Percentiles rank a stretch among this genome's conserved stretches.
Conservation (phyloP, 805 yeast genomes). For the Lipomyces starkeyi region DNA sequence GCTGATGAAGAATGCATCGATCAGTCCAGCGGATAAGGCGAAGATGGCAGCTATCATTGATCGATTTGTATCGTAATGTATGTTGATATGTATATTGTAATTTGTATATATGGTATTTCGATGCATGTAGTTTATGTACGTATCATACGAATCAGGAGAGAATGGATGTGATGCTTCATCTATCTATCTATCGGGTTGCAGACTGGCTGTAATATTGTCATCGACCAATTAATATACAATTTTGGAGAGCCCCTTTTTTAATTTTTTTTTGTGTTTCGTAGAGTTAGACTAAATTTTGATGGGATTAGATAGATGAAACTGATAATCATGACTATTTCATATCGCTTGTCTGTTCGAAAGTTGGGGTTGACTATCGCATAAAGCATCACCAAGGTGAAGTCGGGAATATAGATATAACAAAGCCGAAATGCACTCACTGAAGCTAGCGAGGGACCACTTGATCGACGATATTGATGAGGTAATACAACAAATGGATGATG, state of each 20-base stretch:
- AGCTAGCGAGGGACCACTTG: background rate
- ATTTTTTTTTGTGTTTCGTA: too few species aligned
- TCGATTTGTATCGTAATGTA: background rate
- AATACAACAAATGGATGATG: background rate
- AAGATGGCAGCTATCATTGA: conserved; percentile 16
- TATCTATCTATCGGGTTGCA: too few species aligned
- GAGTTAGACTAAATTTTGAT: too few species aligned
- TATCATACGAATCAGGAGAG: background rate
- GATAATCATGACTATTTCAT: too few species aligned
- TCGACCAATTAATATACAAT: too few species aligned
- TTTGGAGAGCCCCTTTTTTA: too few species aligned
- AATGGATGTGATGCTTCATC: too few species aligned
- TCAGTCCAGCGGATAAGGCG: conserved; percentile 25
- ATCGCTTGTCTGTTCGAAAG: too few species aligned
- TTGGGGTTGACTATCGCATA: background rate
- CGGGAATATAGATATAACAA: background rate
- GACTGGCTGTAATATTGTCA: too few species aligned
- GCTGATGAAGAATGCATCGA: conserved; percentile 17
- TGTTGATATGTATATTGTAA: background rate
- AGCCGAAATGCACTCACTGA: background rate
- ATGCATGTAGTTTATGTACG: too few species aligned
- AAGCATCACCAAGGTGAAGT: background rate
- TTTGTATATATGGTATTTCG: background rate
- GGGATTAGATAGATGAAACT: too few species aligned
- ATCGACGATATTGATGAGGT: background rate